These are phyloP conservation scores for Fusarium burgessii DNA, from an alignment of 2,329 filamentous ascomycete genomes.

Conservation along the genomic window DNA sequence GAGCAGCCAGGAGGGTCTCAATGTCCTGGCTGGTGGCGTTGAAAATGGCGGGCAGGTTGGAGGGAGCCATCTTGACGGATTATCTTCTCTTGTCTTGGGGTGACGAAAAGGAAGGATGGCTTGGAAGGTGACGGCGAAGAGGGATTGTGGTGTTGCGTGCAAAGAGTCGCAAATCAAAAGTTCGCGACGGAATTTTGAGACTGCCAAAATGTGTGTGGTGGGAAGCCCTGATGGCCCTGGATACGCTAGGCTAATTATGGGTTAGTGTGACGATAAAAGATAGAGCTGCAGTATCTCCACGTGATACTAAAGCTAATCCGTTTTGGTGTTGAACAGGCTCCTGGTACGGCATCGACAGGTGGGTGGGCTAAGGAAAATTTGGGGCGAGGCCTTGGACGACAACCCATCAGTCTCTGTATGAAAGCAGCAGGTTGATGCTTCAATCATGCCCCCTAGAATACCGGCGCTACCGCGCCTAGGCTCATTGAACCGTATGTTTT, in stretches of 20 bases:
- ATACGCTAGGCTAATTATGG: slow-evolving; percentile 41
- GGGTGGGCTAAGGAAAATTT: slow-evolving; percentile 52
- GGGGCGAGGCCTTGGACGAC: slow-evolving; percentile 42
- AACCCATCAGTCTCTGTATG: slow-evolving; percentile 40
- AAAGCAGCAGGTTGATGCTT: slow-evolving; percentile 45
- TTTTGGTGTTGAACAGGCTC: slow-evolving; percentile 1
- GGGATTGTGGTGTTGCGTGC: slow-evolving; percentile 45
- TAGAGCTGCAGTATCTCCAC: slow-evolving; percentile 41
- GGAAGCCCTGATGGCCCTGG: slow-evolving; percentile 51
- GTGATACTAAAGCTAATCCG: slow-evolving; percentile 46
- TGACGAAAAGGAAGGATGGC: slow-evolving; percentile 48
- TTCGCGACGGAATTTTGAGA: slow-evolving; percentile 57
- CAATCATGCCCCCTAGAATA: slow-evolving; percentile 76
- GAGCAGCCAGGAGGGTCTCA: slow-evolving; percentile 98
- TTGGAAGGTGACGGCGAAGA: slow-evolving; percentile 45
- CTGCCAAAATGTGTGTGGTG: slow-evolving; percentile 56
- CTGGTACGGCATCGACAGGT: slow-evolving; percentile 21
- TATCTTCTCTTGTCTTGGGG: slow-evolving; percentile 47
- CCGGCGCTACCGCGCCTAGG: slow-evolving; percentile 69
- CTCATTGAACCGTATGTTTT: slow-evolving; percentile 67
- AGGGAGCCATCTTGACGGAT: slow-evolving; percentile 87
- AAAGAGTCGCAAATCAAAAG: slow-evolving; percentile 53
- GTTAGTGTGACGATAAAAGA: slow-evolving; percentile 34
- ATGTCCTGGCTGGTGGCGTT: slow-evolving; percentile 98
- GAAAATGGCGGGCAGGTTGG: slow-evolving; percentile 94